Evolutionary conservation across 768 basidiomycete species (phyloP).

Genomic region (Stropharia rugosoannulata): DNA sequence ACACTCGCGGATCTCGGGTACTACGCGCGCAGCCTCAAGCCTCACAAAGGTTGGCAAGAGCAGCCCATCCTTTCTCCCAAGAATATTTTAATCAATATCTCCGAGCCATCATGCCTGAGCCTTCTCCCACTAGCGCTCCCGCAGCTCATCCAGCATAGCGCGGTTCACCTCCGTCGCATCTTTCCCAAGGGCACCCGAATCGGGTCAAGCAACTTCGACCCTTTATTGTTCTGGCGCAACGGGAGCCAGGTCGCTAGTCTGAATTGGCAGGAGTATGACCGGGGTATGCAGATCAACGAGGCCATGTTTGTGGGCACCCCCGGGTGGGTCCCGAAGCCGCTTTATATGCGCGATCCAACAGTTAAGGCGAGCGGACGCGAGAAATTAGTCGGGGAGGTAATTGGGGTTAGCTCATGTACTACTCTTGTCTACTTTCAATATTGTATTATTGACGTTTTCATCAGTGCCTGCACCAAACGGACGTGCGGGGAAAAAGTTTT

Average conservation of each 20-base stretch:
- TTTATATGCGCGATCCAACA: constrained; percentile 16
- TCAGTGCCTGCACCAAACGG: constrained; percentile 49
- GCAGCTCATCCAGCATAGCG: constrained; percentile 41
- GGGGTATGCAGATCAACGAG: constrained; percentile 60
- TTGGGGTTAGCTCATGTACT: constrained; percentile 46
- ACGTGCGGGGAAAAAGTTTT: constrained; percentile 34
- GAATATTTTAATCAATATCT: constrained; percentile 61
- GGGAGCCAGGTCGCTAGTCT: constrained; percentile 58
- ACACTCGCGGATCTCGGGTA: constrained; percentile 55
- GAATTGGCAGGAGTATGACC: constrained; percentile 66
- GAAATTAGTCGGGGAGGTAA: constrained; percentile 24
- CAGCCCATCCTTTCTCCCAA: constrained; percentile 34
- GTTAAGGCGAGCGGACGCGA: constrained; percentile 3
- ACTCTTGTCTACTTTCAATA: constrained; percentile 4
- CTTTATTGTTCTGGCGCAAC: constrained; percentile 50
- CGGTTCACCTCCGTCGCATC: constrained; percentile 48
- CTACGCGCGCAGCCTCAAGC: constrained; percentile 65
- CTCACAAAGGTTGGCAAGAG: constrained; percentile 47
- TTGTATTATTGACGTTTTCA: neutral
- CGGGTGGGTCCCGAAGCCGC: constrained; percentile 57
- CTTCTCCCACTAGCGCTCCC: constrained; percentile 36
- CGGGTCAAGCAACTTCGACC: constrained; percentile 52
- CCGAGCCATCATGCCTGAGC: constrained; percentile 44
- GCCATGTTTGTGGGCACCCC: constrained; percentile 56
- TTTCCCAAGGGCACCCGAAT: constrained; percentile 60